Percentiles rank a stretch among this genome's conserved stretches.
Evolutionary conservation across 257 asterid species (phyloP).

Genomic region (Fraxinus cuspidata): DNA sequence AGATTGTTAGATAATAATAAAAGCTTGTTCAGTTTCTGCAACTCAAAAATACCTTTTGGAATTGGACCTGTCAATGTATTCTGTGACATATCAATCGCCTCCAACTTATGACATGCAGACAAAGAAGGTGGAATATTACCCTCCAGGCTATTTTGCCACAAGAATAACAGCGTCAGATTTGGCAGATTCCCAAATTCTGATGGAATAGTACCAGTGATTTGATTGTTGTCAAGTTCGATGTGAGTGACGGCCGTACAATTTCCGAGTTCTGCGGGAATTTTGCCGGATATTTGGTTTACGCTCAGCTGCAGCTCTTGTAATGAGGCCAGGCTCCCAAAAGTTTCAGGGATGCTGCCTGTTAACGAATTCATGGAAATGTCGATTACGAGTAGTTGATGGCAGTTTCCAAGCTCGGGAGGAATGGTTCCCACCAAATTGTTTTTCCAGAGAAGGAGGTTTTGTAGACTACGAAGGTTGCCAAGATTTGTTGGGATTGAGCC

Average conservation of each 20-base stretch:
- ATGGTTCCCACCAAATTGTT: constrained; percentile 62
- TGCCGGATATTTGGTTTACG: constrained; percentile 66
- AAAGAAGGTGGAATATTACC: constrained; percentile 65
- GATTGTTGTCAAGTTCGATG: constrained; percentile 78
- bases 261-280: constrained; percentile 59
- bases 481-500: constrained; percentile 63
- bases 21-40: constrained; percentile 60
- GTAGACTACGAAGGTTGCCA: constrained; percentile 49
- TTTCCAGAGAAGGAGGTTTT: constrained; percentile 69
- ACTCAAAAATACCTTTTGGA: constrained; percentile 58
- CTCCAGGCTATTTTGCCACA: constrained; percentile 69
- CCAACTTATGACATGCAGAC: constrained; percentile 57
- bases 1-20: constrained; percentile 60
- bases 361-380: constrained; percentile 68
- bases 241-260: constrained; percentile 59
- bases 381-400: constrained; percentile 45
- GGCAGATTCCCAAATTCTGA: constrained; percentile 52
- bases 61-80: constrained; percentile 63
- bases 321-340: constrained; percentile 49
- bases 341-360: constrained; percentile 60
- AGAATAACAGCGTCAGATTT: constrained; percentile 53
- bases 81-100: constrained; percentile 67
- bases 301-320: constrained; percentile 71
- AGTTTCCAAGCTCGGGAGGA: constrained; percentile 61
- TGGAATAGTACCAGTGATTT: constrained; percentile 71